Evolutionary conservation across 2,329 filamentous ascomycete species (phyloP).

Genomic region (Talaromyces sp.): DNA sequence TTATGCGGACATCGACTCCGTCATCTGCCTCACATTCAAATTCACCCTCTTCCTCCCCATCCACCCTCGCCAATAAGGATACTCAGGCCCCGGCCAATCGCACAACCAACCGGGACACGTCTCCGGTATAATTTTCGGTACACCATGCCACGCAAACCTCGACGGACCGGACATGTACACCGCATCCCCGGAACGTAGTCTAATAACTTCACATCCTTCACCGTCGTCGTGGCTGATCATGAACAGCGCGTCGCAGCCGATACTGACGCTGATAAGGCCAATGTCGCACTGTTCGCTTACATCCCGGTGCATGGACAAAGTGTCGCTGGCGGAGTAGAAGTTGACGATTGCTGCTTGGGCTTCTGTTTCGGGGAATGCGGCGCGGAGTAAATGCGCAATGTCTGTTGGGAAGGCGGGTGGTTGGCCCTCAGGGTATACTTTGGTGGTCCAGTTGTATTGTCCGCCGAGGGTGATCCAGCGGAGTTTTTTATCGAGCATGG

Average conservation of each 20-base stretch:
- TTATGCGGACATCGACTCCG: background rate
- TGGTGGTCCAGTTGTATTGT: conserved; percentile 93
- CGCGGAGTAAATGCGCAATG: conserved; percentile 64
- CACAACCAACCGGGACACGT: conserved; percentile 75
- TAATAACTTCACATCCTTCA: conserved; percentile 50
- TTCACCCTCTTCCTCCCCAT: conserved; percentile 87
- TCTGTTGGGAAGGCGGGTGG: conserved; percentile 75
- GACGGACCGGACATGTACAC: conserved; percentile 83
- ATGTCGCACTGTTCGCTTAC: conserved; percentile 80
- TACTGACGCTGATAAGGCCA: conserved; percentile 78
- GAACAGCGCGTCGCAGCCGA: conserved; percentile 89
- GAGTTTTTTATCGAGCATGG: conserved; percentile 74
- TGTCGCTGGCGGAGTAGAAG: conserved; percentile 86
- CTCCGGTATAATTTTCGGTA: conserved; percentile 76
- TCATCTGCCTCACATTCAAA: conserved; percentile 68
- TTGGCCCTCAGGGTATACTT: conserved; percentile 68
- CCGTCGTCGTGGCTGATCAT: conserved; percentile 68
- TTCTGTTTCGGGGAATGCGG: conserved; percentile 71
- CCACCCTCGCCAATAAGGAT: conserved; percentile 76
- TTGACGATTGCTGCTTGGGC: conserved; percentile 93
- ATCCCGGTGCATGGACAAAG: conserved; percentile 88
- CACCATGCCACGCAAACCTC: conserved; percentile 91
- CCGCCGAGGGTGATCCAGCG: conserved; percentile 94
- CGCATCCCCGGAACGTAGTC: conserved; percentile 79
- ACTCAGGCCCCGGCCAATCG: conserved; percentile 67